phyloP scores from a whole-genome alignment of 106 monocot genomes.

The Dactylorhiza incarnata region DNA sequence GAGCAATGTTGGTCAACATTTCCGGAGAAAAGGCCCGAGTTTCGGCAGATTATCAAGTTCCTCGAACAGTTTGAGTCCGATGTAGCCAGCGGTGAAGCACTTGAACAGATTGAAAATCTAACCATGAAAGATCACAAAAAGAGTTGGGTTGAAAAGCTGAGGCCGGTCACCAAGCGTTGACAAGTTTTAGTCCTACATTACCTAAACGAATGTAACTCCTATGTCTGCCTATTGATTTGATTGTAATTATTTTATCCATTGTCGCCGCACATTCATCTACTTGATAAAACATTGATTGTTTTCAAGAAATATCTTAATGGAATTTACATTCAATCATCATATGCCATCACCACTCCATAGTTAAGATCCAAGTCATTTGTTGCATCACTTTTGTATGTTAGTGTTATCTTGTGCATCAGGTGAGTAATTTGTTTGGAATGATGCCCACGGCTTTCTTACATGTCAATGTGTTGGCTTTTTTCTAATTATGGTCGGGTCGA shows the following conservation, averaged over 20 bases:
- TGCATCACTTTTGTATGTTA: too few species aligned
- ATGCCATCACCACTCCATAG: too few species aligned
- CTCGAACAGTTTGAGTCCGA: conserved; percentile 52
- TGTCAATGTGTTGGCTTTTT: too few species aligned
- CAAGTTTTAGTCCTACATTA: background rate
- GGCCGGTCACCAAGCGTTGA: background rate
- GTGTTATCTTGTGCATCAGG: too few species aligned
- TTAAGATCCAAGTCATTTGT: too few species aligned
- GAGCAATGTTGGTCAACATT: conserved; percentile 57
- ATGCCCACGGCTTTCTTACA: too few species aligned
- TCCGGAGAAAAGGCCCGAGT: conserved; percentile 69
- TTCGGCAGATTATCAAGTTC: conserved; percentile 62
- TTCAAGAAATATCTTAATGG: background rate
- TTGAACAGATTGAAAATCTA: conserved; percentile 20
- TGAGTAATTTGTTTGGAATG: too few species aligned
- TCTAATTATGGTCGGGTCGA: too few species aligned
- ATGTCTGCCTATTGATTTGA: background rate
- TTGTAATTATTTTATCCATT: background rate
- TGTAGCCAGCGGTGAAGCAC: conserved; percentile 32
- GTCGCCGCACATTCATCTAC: background rate
- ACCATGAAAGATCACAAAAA: conserved; percentile 38
- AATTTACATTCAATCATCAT: too few species aligned
- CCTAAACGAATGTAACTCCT: background rate
- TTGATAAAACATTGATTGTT: background rate
- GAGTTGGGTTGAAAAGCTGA: conserved; percentile 41